These are phyloP conservation scores for Gymnopilus junonius DNA, from an alignment of 768 basidiomycete genomes.

Conservation along the genomic window DNA sequence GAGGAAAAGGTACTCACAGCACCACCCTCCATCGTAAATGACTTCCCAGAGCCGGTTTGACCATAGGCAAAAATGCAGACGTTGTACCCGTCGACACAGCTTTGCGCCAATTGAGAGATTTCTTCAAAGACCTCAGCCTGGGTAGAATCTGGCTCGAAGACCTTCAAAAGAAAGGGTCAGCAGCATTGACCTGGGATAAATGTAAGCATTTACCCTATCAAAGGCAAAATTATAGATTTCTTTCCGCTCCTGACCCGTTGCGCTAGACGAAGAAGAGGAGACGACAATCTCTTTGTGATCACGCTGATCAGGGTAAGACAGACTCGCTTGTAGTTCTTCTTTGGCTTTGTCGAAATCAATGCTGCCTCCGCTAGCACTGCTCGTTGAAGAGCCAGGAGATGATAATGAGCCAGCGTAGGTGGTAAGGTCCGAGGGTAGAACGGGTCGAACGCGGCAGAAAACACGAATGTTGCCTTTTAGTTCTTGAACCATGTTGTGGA, in stretches of 20 bases:
- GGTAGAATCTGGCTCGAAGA: conserved; percentile 80
- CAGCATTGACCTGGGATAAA: conserved; percentile 13
- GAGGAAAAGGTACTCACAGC: conserved; percentile 47
- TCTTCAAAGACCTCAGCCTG: conserved; percentile 91
- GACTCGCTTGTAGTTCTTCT: conserved; percentile 46
- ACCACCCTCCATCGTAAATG: conserved; percentile 96
- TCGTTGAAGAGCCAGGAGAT: conserved; percentile 20
- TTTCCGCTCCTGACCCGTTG: conserved; percentile 83
- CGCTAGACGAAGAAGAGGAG: conserved; percentile 71
- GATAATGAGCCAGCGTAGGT: conserved; percentile 25
- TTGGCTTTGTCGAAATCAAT: conserved; percentile 32
- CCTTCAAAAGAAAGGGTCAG: conserved; percentile 42
- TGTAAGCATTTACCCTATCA: conserved; percentile 64
- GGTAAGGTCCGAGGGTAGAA: conserved; percentile 60
- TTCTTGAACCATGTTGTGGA: conserved; percentile 94
- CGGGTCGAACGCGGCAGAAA: conserved; percentile 88
- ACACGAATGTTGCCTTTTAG: conserved; percentile 93
- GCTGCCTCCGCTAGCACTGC: conserved; percentile 19
- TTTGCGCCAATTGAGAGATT: conserved; percentile 90
- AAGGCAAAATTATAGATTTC: conserved; percentile 82
- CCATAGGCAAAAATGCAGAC: conserved; percentile 97
- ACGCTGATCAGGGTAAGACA: conserved; percentile 70
- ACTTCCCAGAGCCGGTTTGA: conserved; percentile 89
- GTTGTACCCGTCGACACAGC: conserved; percentile 91
- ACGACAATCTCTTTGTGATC: conserved; percentile 84